Evolutionary conservation across 2,329 filamentous ascomycete genomes (phyloP), one percentile per base, ranked within the genome.

Genomic region (Alternaria brassicae): DNA sequence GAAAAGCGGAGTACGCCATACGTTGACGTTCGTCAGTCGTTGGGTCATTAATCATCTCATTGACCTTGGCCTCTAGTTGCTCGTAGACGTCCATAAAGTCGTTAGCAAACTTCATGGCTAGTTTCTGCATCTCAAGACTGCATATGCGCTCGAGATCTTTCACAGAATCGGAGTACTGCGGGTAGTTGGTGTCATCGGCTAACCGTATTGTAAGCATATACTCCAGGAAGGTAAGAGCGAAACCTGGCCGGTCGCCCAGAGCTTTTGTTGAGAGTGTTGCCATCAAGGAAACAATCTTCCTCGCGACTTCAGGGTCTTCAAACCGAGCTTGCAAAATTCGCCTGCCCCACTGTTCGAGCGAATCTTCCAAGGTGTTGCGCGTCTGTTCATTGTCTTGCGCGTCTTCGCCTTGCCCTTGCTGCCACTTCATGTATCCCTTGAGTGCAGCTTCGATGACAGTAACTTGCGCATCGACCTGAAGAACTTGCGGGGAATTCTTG

Each of bases 91-190:
- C 88, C 69, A 95, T 84, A 62, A 99, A 88, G 73, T 96, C 90
- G 75, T 98, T 91, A 0, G 95, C 90, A 84, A 97, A 97, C 70
- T 93, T 92, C 62, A 91, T 88, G 6, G 94, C 94, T 39, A 99
- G 83, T 56, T 93, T 87, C 71, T 97, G 93, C 59, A 98, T 83
- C 77, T 99, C 94, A 56, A 92, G 85, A 77, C 93, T 92, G 69
- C 92, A 91, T 71, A 96, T 87, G 3, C 86, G 87, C 74, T 97
- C 93, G 15, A 99, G 84, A 58, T 96, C 92, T 72, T 93, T 95
- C 34, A 97, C 91, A 1, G 93, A 89, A 65, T 98, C 95, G 13
- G 91, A 93, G 76, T 93, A 97, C 3, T 87, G 82, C 39, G 86
- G 84, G 69, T 90, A 86, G 42, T 90, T 86, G 2, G 90, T 88